Evolutionary conservation across 208 protist species (phyloP), one percentile per base, ranked within the genome.

Genomic region (Acanthamoeba castellanii): DNA sequence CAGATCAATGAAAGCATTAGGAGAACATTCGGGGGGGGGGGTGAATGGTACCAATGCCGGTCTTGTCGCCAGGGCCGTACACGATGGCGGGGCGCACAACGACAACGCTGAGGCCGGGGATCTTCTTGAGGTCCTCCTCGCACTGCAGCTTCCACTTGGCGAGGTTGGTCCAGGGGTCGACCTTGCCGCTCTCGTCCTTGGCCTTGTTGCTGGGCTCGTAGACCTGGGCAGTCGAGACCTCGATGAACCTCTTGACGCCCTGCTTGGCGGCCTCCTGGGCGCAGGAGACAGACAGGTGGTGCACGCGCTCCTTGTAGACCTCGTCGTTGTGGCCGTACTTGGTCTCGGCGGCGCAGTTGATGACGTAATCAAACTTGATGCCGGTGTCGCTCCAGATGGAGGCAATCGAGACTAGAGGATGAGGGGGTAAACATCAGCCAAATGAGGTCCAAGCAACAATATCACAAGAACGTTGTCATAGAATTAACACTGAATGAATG

Each of bases 291-390:
- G 88, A 93, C 22, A 93, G 50, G 68, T 93, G 88, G 50, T 70
- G 42, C 92, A 93, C 78, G 34, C 92, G n/a, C 57, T 91, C 64
- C 92, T 81, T 87, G 89, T 27, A 97, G 30, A 93, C 93, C 27
- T 90, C 37, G 8, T 98, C 96, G 22, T 95, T 84, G 78, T 98
- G 97, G 37, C 98, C 96, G 90, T 98, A 98, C 94, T 97, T 96
- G 52, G 98, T 99, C 95, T 98, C 98, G 45, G 95, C 98, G 22
- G 98, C 98, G 47, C 97, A 95, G 96, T 99, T 98, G 94, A 99
- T 95, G 32, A 99, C 97, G 93, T 96, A 96, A 72, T 98, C 96
- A 70, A 96, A 99, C 45, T 95, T 94, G 25, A 34, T 55, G 20
- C 78, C 96, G 25, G 50, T 95, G 6, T 96, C 97, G 50, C 76